Conservation (phyloP, 2,329 filamentous ascomycete species). For the Colletotrichum simmondsii region DNA sequence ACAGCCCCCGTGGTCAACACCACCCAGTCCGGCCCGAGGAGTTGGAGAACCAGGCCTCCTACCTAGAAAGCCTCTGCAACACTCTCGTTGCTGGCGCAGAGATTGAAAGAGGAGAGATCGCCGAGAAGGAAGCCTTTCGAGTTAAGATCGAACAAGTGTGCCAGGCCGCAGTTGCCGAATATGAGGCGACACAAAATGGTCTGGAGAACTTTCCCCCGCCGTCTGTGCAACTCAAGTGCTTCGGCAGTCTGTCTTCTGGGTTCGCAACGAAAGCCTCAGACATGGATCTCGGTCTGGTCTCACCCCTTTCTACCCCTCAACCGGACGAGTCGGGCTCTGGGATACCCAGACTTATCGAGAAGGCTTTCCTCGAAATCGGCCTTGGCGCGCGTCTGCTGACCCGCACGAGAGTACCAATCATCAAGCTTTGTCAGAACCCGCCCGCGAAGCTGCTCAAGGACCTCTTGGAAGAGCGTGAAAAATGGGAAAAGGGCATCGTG, state of each 20-base stretch:
- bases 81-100: slow-evolving; percentile 67
- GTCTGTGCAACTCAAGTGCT: slow-evolving; percentile 78
- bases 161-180: slow-evolving; percentile 64
- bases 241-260: slow-evolving; percentile 85
- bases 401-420: slow-evolving; percentile 84
- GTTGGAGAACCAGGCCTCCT: slow-evolving; percentile 56
- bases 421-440: slow-evolving; percentile 85
- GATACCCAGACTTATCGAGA: slow-evolving; percentile 81
- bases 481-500: slow-evolving; percentile 73
- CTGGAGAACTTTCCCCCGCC: slow-evolving; percentile 59
- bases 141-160: slow-evolving; percentile 72
- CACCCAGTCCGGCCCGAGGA: slow-evolving; percentile 53
- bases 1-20: slow-evolving; percentile 43
- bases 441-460: slow-evolving; percentile 67
- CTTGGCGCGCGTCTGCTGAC: slow-evolving; percentile 82
- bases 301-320: slow-evolving; percentile 66
- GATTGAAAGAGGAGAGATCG: slow-evolving; percentile 72
- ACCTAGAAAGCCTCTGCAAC: slow-evolving; percentile 61
- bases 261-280: slow-evolving; percentile 91
- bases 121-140: slow-evolving; percentile 79
- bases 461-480: slow-evolving; percentile 72
- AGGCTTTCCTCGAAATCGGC: slow-evolving; percentile 76
- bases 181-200: slow-evolving; percentile 57
- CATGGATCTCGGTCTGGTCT: slow-evolving; percentile 86
- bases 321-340: slow-evolving; percentile 66